Evolutionary conservation across 345 rosid genomes (phyloP), one percentile per base, ranked within the genome.

Genomic region (Geranium rotundifolium): DNA sequence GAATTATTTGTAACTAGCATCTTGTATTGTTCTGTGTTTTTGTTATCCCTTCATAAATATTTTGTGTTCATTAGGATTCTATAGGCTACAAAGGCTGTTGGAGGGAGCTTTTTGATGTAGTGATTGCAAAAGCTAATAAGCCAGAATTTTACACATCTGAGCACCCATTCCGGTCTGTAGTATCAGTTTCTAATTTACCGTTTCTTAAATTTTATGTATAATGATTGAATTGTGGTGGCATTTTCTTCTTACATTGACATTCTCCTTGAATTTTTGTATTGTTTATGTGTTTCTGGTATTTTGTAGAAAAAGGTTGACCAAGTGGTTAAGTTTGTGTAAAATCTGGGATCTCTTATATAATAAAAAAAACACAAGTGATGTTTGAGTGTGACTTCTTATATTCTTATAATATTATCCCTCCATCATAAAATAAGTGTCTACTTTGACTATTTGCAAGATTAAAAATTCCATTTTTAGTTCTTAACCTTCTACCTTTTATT

Each of bases 61-160:
- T 63, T 59, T 37, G 31, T 77, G 17, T 67, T 75, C 63, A 23
- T 71, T 71, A 92, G 97, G 99, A 86, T 68, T 81, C 87, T 57
- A 50, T 76, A 68, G 88, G 85, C 58, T 68, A 63, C 66, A 63
- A 59, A 73, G 95, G 80, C 59, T 92, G 88, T 0, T 92, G 99
- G 99, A 78, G 87, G 68, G 93, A 89, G 37, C 97, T 92, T 73
- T 92, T 92, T 31, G 97, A 89, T 77, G 99, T 92, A 60, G 95
- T 89, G 59, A 92, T 92, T 77, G 99, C 95, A 31, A 83, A 92
- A 82, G 97, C 99, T 29, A 87, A 87, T 73, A 89, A 92, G 76
- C 99, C 96, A 60, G 91, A 88, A 1, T 89, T 92, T 75, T 88
- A 88, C 76, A 88, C 89, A 67, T 91, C 90, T 65, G 91, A 89